Conservation (phyloP, 768 basidiomycete species). For the Hygrophorus pudorinus region DNA sequence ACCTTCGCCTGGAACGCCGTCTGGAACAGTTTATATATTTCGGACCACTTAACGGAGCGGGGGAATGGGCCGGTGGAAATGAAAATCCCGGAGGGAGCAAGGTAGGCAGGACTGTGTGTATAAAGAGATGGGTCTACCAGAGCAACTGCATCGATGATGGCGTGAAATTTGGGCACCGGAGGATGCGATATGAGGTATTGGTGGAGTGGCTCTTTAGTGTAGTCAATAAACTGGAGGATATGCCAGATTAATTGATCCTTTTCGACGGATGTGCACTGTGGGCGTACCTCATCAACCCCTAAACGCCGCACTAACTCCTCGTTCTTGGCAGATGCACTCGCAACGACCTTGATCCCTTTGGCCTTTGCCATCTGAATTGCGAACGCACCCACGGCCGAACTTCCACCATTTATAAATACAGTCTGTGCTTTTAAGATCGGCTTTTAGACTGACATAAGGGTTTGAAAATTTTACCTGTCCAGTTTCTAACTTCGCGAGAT, state of each 20-base stretch:
- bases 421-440: no score
- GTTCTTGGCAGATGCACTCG: conserved; percentile 42
- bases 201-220: conserved; percentile 31
- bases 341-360: conserved; percentile 34
- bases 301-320: conserved; percentile 32
- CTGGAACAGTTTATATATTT: conserved; percentile 18
- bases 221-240: conserved; percentile 41
- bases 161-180: conserved; percentile 30
- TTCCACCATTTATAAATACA: conserved; percentile 53
- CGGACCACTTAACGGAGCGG: no score
- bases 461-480: no score
- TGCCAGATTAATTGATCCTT: no score
- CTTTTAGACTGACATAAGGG: no score
- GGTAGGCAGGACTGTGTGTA: conserved; percentile 26
- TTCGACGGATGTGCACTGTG: no score
- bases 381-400: conserved; percentile 39
- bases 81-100: no score
- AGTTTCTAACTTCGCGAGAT: no score
- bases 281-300: conserved; percentile 43
- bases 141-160: conserved; percentile 40
- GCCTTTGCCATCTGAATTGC: conserved; percentile 54
- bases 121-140: conserved; percentile 30
- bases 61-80: no score
- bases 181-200: conserved; percentile 25
- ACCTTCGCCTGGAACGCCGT: conserved; percentile 9